phyloP scores from a whole-genome alignment of 2,329 filamentous ascomycete species.

The Stagonosporopsis rhizophila region DNA sequence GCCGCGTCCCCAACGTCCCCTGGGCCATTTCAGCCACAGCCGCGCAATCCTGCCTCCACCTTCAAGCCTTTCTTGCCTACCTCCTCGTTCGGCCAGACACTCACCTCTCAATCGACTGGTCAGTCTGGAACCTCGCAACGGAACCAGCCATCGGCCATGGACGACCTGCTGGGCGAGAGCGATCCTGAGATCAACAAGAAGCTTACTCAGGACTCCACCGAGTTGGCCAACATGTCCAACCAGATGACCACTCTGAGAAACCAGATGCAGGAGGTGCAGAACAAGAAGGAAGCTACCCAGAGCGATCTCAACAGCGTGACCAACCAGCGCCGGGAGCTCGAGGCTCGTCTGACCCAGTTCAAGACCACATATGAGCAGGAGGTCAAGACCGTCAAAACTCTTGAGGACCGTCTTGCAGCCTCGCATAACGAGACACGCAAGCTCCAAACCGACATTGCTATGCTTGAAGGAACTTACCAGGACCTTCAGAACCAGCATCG shows the following conservation, averaged over 20 bases:
- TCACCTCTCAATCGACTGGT: slow-evolving; percentile 80
- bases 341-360: slow-evolving; percentile 84
- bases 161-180: slow-evolving; percentile 84
- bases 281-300: slow-evolving; percentile 79
- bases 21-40: slow-evolving; percentile 55
- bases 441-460: slow-evolving; percentile 81
- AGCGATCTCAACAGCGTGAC: slow-evolving; percentile 81
- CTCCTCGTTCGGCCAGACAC: slow-evolving; percentile 86
- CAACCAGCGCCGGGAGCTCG: slow-evolving; percentile 91
- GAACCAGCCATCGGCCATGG: slow-evolving; percentile 62
- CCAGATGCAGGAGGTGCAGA: slow-evolving; percentile 93
- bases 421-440: slow-evolving; percentile 84
- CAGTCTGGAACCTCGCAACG: slow-evolving; percentile 56
- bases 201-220: slow-evolving; percentile 85
- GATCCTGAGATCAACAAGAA: slow-evolving; percentile 89
- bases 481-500: slow-evolving; percentile 85
- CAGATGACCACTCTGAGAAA: slow-evolving; percentile 90
- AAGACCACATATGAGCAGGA: slow-evolving; percentile 92
- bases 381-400: slow-evolving; percentile 79
- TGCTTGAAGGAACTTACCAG: slow-evolving; percentile 79
- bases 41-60: slow-evolving; percentile 54
- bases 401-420: slow-evolving; percentile 81
- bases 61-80: slow-evolving; percentile 95
- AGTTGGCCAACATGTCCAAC: slow-evolving; percentile 94
- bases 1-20: slow-evolving; percentile 62